Evolutionary conservation across 495 filamentous ascomycete species (phyloP).

Genomic region (Tetracladium setigerum): DNA sequence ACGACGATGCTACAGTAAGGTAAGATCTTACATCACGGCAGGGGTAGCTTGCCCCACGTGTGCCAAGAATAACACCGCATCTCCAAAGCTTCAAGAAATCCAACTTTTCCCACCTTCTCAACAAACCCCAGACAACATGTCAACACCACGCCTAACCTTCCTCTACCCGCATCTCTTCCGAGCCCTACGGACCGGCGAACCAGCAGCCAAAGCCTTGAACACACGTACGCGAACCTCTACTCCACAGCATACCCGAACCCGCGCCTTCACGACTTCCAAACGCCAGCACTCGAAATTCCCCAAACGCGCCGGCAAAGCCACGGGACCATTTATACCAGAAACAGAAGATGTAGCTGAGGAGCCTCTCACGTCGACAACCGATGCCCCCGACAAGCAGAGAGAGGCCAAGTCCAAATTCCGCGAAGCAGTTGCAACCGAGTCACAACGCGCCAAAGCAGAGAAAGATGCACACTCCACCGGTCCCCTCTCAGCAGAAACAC

Average conservation of each 20-base stretch:
- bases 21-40: too few relatives aligned
- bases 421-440: slow-evolving; percentile 6
- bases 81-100: too few relatives aligned
- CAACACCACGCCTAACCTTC: slow-evolving; percentile 59
- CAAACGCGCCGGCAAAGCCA: slow-evolving; percentile 55
- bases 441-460: background rate
- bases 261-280: slow-evolving; percentile 26
- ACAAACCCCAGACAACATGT: slow-evolving; percentile 41
- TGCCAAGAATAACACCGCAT: too few relatives aligned
- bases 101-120: slow-evolving; percentile 9
- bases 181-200: slow-evolving; percentile 16
- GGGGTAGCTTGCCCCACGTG: too few relatives aligned
- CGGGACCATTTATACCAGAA: slow-evolving; percentile 42
- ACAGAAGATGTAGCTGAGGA: slow-evolving; percentile 10
- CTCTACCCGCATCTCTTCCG: slow-evolving; percentile 64
- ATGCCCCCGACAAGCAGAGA: slow-evolving; percentile 17
- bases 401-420: slow-evolving; percentile 3
- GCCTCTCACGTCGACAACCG: background rate
- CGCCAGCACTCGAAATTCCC: slow-evolving; percentile 24
- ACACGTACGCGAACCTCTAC: slow-evolving; percentile 6
- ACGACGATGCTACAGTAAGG: too few relatives aligned
- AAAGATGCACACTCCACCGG: slow-evolving; percentile 8
- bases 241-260: slow-evolving; percentile 6
- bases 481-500: slow-evolving; percentile 17
- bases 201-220: slow-evolving; percentile 4